Conservation (phyloP, 305 asterid genomes). For the Fraxinus baroniana region DNA sequence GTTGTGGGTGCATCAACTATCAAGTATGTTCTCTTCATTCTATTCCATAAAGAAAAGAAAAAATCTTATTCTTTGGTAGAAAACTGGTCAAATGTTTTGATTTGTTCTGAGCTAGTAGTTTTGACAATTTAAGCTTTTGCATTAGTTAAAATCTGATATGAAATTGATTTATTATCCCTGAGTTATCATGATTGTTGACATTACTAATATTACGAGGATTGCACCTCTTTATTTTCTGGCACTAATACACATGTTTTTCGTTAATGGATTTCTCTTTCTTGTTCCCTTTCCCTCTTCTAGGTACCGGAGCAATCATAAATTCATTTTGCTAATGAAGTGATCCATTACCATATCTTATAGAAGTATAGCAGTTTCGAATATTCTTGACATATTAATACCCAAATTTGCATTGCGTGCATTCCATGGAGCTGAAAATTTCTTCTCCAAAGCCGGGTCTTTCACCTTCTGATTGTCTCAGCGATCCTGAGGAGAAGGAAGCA, state of each 20-base stretch:
- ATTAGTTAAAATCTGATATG: neutral
- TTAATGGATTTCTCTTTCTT: constrained; percentile 11
- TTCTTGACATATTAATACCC: neutral
- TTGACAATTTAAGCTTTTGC: neutral
- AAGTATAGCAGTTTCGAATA: constrained; percentile 19
- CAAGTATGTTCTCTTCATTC: neutral
- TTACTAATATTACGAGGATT: neutral
- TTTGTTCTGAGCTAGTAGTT: neutral
- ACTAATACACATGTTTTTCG: constrained; percentile 14
- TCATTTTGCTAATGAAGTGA: neutral
- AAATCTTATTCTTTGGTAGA: neutral
- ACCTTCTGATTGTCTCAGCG: constrained; percentile 62
- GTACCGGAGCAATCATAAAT: constrained; percentile 15
- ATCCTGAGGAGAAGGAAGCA: constrained; percentile 84
- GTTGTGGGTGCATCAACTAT: constrained; percentile 2
- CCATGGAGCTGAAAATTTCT: constrained; percentile 76
- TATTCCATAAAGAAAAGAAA: neutral
- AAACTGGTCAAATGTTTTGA: neutral
- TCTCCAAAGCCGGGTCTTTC: constrained; percentile 63
- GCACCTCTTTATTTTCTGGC: neutral
- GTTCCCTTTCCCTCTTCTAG: constrained; percentile 23
- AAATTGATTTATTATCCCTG: neutral
- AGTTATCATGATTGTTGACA: constrained; percentile 4
- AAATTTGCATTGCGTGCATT: constrained; percentile 20
- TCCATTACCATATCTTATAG: constrained; percentile 9